Conservation (phyloP, 257 asterid species). For the Ocimum tenuiflorum region DNA sequence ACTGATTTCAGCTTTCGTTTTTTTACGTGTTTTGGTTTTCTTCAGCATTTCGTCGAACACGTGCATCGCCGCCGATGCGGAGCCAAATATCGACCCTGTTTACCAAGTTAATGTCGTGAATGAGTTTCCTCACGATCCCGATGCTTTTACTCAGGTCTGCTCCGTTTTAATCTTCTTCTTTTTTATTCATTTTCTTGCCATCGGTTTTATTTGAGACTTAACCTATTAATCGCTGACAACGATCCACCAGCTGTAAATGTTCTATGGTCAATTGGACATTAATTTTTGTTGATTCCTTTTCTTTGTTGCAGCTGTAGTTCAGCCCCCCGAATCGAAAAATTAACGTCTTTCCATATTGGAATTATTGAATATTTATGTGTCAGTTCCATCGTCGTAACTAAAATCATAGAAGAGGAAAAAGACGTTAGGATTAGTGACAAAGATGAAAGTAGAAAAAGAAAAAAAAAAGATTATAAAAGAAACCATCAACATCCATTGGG, state of each 20-base stretch:
- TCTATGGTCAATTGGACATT: background rate
- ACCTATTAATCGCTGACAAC: background rate
- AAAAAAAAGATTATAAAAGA: too few relatives aligned
- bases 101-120: conserved; percentile 56
- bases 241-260: background rate
- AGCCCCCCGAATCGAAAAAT: too few relatives aligned
- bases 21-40: conserved; percentile 21
- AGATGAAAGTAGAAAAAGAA: too few relatives aligned
- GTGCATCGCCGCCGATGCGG: conserved; percentile 19
- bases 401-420: too few relatives aligned
- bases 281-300: background rate
- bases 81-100: conserved; percentile 27
- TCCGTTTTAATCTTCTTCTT: background rate
- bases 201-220: background rate
- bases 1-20: conserved; percentile 27
- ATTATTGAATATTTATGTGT: too few relatives aligned
- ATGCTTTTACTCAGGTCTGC: conserved; percentile 79
- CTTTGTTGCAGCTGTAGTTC: background rate
- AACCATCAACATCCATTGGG: too few relatives aligned
- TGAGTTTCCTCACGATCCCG: conserved; percentile 78
- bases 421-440: too few relatives aligned
- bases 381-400: too few relatives aligned
- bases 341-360: too few relatives aligned
- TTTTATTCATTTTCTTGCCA: background rate
- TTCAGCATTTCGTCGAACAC: conserved; percentile 33